phyloP scores from a whole-genome alignment of 768 basidiomycete genomes.

The Pholiota microspora region DNA sequence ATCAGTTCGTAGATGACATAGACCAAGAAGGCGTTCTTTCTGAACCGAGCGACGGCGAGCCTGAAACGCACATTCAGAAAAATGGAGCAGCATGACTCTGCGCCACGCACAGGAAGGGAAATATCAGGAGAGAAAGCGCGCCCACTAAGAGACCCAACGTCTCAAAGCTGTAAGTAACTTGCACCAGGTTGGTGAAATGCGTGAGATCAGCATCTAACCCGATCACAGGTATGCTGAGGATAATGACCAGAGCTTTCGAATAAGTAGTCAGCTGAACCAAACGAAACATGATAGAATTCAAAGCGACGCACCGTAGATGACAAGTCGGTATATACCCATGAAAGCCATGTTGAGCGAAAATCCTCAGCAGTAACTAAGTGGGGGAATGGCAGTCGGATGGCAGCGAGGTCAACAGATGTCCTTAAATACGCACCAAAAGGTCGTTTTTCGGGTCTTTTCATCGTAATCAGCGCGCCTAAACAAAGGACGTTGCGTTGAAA shows the following conservation, averaged over 20 bases:
- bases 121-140: background rate
- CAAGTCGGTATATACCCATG: background rate
- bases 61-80: background rate
- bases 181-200: background rate
- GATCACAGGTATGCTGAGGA: background rate
- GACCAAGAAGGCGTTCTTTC: constrained; percentile 4
- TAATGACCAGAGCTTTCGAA: background rate
- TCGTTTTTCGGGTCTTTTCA: background rate
- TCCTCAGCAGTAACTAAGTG: background rate
- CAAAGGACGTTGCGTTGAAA: background rate
- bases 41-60: background rate
- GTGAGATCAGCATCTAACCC: background rate
- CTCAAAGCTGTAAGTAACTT: background rate
- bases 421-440: background rate
- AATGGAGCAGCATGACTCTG: background rate
- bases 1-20: background rate
- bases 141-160: background rate
- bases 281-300: background rate
- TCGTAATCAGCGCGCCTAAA: no score
- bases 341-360: background rate
- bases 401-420: background rate
- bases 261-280: background rate
- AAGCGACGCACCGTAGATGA: background rate
- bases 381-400: no score
- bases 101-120: background rate